Conservation (phyloP, 441 rosid species). For the Aleurites moluccanus region DNA sequence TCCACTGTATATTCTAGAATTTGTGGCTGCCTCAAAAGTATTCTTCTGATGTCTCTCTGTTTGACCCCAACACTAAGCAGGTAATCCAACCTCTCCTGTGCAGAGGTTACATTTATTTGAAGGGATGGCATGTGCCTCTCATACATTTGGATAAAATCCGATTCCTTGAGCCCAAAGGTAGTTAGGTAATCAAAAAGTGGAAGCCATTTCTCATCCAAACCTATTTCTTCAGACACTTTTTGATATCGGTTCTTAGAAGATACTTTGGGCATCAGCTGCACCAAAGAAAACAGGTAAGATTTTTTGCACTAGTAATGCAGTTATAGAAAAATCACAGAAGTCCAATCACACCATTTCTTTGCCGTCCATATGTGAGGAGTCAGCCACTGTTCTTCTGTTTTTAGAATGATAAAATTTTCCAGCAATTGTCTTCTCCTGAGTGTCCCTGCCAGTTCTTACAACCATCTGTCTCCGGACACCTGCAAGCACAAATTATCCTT, state of each 20-base stretch:
- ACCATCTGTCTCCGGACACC: slow-evolving; percentile 37
- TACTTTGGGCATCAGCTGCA: slow-evolving; percentile 47
- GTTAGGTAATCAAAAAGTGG: slow-evolving; percentile 83
- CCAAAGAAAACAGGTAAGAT: slow-evolving; percentile 20
- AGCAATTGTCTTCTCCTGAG: slow-evolving; percentile 29
- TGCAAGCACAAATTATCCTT: slow-evolving; percentile 35
- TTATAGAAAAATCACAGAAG: slow-evolving; percentile 7
- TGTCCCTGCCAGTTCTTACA: slow-evolving; percentile 32
- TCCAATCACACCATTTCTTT: slow-evolving; percentile 47
- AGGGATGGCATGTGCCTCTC: slow-evolving; percentile 87
- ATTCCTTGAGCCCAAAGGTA: slow-evolving; percentile 78
- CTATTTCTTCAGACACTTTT: slow-evolving; percentile 63
- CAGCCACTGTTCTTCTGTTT: slow-evolving; percentile 31
- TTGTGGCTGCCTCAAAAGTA: slow-evolving; percentile 89
- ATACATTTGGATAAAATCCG: slow-evolving; percentile 84
- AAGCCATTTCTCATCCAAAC: slow-evolving; percentile 69
- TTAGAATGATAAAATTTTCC: slow-evolving; percentile 24
- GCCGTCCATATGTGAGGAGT: slow-evolving; percentile 36
- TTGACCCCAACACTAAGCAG: slow-evolving; percentile 84
- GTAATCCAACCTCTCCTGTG: slow-evolving; percentile 83
- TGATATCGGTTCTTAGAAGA: slow-evolving; percentile 48
- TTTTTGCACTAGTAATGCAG: background rate
- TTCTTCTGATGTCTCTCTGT: slow-evolving; percentile 75
- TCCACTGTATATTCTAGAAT: slow-evolving; percentile 84
- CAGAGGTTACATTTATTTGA: slow-evolving; percentile 71